Evolutionary conservation across 1,284 basidiomycete species (phyloP).

Genomic region (Ceratobasidium sp.): DNA sequence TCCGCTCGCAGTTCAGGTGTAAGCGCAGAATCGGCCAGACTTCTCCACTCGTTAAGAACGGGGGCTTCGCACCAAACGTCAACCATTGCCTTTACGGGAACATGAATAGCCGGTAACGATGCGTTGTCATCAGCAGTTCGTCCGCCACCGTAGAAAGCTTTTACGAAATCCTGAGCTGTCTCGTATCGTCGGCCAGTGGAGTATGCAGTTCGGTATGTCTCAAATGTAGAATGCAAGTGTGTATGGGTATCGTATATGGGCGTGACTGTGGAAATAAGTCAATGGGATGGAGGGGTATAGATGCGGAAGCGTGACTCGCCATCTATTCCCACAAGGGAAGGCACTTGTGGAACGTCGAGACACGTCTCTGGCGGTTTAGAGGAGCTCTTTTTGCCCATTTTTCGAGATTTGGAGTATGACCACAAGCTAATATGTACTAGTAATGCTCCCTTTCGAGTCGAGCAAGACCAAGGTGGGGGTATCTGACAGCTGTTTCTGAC

Average conservation of each 20-base stretch:
- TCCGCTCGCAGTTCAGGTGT: slow-evolving; percentile 63
- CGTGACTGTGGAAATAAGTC: slow-evolving; percentile 49
- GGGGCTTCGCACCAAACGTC: slow-evolving; percentile 90
- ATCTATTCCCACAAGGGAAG: slow-evolving; percentile 44
- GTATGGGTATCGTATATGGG: slow-evolving; percentile 85
- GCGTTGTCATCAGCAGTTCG: slow-evolving; percentile 23
- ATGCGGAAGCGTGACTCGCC: slow-evolving; percentile 14
- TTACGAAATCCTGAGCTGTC: slow-evolving; percentile 75
- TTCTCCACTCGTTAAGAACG: slow-evolving; percentile 70
- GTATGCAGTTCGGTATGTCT: slow-evolving; percentile 72
- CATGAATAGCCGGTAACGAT: slow-evolving; percentile 11
- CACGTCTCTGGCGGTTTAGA: slow-evolving; percentile 47
- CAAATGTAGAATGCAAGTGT: slow-evolving; percentile 78
- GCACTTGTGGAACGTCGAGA: slow-evolving; percentile 48
- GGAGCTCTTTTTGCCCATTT: slow-evolving; percentile 51
- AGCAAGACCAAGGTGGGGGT: not conserved
- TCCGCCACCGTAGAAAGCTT: slow-evolving; percentile 65
- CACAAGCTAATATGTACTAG: not conserved
- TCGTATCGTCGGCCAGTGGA: slow-evolving; percentile 64
- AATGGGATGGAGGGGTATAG: not conserved
- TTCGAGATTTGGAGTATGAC: not conserved
- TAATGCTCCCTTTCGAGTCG: not conserved
- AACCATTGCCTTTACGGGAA: slow-evolving; percentile 66
- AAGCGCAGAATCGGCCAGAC: slow-evolving; percentile 79
- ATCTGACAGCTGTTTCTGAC: not conserved